Evolutionary conservation across 257 asterid species (phyloP), one percentile per base, ranked within the genome.

Genomic region (Scutellaria barbata): DNA sequence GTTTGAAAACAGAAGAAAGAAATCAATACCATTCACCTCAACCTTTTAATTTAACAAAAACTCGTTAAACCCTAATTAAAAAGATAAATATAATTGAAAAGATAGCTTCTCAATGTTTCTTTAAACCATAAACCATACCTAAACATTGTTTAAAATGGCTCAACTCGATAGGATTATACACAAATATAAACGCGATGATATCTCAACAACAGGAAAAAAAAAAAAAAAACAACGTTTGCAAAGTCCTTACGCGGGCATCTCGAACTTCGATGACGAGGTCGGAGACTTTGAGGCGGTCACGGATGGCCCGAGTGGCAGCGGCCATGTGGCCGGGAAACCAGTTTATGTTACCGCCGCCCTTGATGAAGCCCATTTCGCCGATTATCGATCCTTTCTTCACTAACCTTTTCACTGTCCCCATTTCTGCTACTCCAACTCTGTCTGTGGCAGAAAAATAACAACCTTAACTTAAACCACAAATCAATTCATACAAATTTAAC

Each of bases 281-380:
- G 72, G 95, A 76, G 59, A 89, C 69, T 66, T 91, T 89, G 75
- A 91, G 96, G 66, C 98, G 96, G 84, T 87, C 87, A 25, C 98
- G 90, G 51, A 95, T 95, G 68, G 98, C 98, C 61, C 94, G 91
- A 53, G 96, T 94, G 77, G 99, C 99, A 57, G 93, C 88, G 17
- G 98, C 99, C 99, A 94, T 94, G 82, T 94, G 99, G 47, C 99
- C 98, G 0, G 99, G 99, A 66, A 83, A 94, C 99, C 99, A 94
- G 69, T 91, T 94, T 35, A 94, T 68, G 75, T 68, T 85, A 3
- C 98, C 98, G 37, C 96, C 98, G 48, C 94, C 96, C 73, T 79
- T 85, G 68, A 78, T 79, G 75, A 94, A 91, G 1, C 92, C 93
- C 89, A 91, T 78, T 77, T 94, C 88, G 42, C 96, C 96, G 18